Evolutionary conservation across 2,329 filamentous ascomycete species (phyloP).

Genomic region (Sphaerulina populicola): DNA sequence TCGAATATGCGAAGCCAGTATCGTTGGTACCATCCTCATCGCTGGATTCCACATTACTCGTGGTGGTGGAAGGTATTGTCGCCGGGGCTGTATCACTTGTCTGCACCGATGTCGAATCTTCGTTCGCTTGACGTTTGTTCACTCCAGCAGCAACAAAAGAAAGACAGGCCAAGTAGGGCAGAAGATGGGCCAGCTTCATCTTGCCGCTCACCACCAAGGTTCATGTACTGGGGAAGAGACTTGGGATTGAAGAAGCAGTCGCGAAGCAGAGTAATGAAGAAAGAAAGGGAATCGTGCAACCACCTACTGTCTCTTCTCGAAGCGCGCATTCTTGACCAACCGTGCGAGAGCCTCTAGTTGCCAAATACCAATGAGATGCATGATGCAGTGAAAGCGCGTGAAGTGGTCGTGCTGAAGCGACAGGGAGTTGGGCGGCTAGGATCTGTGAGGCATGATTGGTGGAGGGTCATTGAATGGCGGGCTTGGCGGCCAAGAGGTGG

Average conservation of each 20-base stretch:
- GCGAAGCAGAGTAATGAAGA: neutral
- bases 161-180: neutral
- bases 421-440: conserved; percentile 8
- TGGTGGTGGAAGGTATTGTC: neutral
- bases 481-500: neutral
- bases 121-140: neutral
- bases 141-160: conserved; percentile 3
- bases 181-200: conserved; percentile 1
- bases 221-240: neutral
- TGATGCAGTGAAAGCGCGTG: conserved; percentile 10
- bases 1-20: conserved; percentile 6
- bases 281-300: neutral
- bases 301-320: neutral
- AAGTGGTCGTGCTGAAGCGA: conserved; percentile 7
- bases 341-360: neutral
- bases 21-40: neutral
- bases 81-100: neutral
- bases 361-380: conserved; percentile 7
- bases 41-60: neutral
- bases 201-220: neutral
- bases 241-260: neutral
- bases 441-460: conserved; percentile 1
- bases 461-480: neutral
- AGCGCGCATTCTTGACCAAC: neutral
- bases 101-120: neutral